phyloP scores from a whole-genome alignment of 768 basidiomycete genomes.

The Lactifluus piperatus region DNA sequence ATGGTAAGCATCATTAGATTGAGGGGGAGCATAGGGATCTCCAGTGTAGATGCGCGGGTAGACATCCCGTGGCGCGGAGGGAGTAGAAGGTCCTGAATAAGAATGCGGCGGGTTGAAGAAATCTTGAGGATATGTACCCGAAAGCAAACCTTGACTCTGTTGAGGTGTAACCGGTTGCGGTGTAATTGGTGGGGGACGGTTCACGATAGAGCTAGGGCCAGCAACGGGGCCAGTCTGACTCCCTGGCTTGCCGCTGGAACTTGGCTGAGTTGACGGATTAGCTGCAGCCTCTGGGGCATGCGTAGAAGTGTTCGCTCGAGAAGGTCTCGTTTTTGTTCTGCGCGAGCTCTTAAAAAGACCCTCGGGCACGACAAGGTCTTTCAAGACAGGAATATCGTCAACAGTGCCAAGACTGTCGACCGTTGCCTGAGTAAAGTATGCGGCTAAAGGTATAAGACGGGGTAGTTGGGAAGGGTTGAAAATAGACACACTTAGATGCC shows the following conservation, averaged over 20 bases:
- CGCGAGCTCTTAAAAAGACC: slow-evolving; percentile 76
- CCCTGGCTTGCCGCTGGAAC: background rate
- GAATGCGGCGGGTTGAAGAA: background rate
- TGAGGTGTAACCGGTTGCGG: background rate
- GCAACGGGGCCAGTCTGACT: background rate
- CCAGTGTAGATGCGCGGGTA: slow-evolving; percentile 8
- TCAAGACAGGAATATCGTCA: slow-evolving; percentile 58
- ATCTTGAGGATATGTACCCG: slow-evolving; percentile 4
- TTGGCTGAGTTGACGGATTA: background rate
- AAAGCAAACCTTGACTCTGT: background rate
- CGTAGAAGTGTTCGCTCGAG: slow-evolving; percentile 40
- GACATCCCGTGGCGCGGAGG: slow-evolving; percentile 3
- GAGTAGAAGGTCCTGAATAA: background rate
- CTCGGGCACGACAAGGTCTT: slow-evolving; percentile 59
- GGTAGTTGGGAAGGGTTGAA: background rate
- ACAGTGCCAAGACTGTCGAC: slow-evolving; percentile 64
- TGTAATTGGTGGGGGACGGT: background rate
- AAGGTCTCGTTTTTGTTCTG: slow-evolving; percentile 42
- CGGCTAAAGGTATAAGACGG: slow-evolving; percentile 38
- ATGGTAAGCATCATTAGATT: slow-evolving; percentile 4
- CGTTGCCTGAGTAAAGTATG: slow-evolving; percentile 76
- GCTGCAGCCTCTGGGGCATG: slow-evolving; percentile 30
- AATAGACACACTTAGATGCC: slow-evolving; percentile 40
- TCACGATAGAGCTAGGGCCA: slow-evolving; percentile 7
- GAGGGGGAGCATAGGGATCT: slow-evolving; percentile 1